A percentile compares a stretch with the other conserved stretches of the same genome.
phyloP scores from a whole-genome alignment of 345 rosid species.

The Orychophragmus violaceus region DNA sequence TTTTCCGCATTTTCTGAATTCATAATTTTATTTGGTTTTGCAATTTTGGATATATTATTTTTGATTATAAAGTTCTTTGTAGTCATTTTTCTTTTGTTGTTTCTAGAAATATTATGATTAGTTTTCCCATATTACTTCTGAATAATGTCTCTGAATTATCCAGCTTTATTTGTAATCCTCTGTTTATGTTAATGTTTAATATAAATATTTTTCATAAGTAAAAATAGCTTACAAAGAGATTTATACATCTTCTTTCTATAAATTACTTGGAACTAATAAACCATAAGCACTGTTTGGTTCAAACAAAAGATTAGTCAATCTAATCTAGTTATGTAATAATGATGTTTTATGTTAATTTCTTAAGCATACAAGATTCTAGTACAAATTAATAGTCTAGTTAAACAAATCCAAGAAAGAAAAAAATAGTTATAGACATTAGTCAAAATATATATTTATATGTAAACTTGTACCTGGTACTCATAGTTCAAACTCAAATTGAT shows the following conservation, averaged over 20 bases:
- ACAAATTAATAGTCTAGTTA: background rate
- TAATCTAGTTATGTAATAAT: background rate
- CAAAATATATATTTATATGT: background rate
- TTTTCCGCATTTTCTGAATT: too few relatives aligned
- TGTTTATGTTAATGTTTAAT: too few relatives aligned
- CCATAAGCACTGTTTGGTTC: background rate
- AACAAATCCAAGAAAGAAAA: background rate
- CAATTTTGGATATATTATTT: too few relatives aligned
- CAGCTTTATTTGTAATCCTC: too few relatives aligned
- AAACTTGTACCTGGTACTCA: background rate
- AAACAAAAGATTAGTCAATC: background rate
- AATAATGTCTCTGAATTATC: too few relatives aligned
- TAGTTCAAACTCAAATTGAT: background rate
- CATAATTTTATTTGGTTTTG: too few relatives aligned
- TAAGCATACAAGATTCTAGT: background rate
- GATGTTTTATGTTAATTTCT: background rate
- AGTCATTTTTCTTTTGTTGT: too few relatives aligned
- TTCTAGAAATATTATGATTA: too few relatives aligned
- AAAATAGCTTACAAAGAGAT: too few relatives aligned
- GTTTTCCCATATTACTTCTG: too few relatives aligned
- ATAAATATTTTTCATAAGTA: too few relatives aligned
- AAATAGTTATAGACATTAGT: background rate
- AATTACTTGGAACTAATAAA: background rate
- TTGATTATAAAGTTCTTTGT: too few relatives aligned
- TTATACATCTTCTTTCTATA: background rate